phyloP scores from a whole-genome alignment of 2,329 filamentous ascomycete genomes.

The Rhynchosporium graminicola region DNA sequence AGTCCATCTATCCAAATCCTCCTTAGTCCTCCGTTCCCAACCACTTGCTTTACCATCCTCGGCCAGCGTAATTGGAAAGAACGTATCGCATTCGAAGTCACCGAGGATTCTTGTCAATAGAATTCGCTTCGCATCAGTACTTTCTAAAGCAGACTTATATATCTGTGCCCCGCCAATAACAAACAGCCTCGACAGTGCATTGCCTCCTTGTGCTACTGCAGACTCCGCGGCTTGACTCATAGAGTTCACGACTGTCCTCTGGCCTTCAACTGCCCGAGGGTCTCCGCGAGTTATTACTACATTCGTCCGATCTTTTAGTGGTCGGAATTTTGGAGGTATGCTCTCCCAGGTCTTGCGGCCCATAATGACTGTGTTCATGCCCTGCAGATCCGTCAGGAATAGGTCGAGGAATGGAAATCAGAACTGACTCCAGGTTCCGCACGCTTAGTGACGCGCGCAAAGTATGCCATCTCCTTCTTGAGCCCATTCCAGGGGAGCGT shows the following conservation, averaged over 20 bases:
- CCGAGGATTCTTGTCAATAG: conserved; percentile 68
- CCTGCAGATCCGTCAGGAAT: conserved; percentile 19
- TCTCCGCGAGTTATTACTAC: conserved; percentile 70
- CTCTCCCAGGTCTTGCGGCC: conserved; percentile 96
- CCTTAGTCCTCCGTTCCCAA: conserved; percentile 57
- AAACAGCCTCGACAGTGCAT: conserved; percentile 53
- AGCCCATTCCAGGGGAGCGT: conserved; percentile 86
- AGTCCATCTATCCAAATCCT: conserved; percentile 61
- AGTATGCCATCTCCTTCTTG: conserved; percentile 92
- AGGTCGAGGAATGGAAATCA: neutral
- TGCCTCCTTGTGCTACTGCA: neutral
- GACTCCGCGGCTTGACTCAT: conserved; percentile 21
- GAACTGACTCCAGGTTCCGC: conserved; percentile 44
- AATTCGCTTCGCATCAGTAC: conserved; percentile 60
- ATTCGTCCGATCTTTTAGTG: conserved; percentile 78
- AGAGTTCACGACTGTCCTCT: conserved; percentile 16
- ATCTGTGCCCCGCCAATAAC: conserved; percentile 90
- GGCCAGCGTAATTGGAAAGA: conserved; percentile 63
- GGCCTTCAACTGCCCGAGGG: conserved; percentile 33
- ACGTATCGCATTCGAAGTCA: conserved; percentile 76
- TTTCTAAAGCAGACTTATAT: conserved; percentile 69
- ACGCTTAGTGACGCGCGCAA: conserved; percentile 79
- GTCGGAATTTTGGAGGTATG: conserved; percentile 77
- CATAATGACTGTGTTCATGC: conserved; percentile 83
- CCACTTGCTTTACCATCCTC: conserved; percentile 37